These are phyloP conservation scores for Fusarium gaditjirri DNA, from an alignment of 2,329 filamentous ascomycete genomes.

Conservation along the genomic window DNA sequence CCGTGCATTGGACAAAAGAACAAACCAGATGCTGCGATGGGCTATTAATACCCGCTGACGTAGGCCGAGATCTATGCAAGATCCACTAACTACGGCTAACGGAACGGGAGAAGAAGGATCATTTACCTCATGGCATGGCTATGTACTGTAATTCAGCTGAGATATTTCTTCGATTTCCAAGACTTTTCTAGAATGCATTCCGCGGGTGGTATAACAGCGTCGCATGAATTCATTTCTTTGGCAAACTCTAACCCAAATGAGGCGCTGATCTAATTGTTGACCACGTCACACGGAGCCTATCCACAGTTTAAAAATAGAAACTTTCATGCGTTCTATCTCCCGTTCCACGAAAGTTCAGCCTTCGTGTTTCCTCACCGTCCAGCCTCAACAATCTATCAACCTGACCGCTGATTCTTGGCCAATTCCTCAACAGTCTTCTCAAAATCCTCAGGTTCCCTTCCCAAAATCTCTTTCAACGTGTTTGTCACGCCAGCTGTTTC, in stretches of 20 bases:
- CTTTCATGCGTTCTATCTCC: not conserved
- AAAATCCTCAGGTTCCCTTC: conserved; percentile 23
- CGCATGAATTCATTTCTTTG: not conserved
- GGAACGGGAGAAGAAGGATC: not conserved
- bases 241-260: not conserved
- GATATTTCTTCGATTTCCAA: not conserved
- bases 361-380: not conserved
- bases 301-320: conserved; percentile 12
- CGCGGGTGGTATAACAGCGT: not conserved
- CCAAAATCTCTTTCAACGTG: conserved; percentile 3
- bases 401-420: not conserved
- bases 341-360: not conserved
- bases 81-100: not conserved
- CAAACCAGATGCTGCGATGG: not conserved
- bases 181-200: not conserved
- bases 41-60: conserved; percentile 10
- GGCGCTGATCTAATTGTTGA: not conserved
- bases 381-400: not conserved
- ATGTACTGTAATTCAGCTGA: not conserved
- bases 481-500: conserved; percentile 15
- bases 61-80: not conserved
- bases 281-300: not conserved
- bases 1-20: not conserved
- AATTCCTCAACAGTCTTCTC: conserved; percentile 19
- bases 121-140: not conserved